phyloP scores from a whole-genome alignment of 352 stramenopile genomes.

The Pythium scleroteichum region DNA sequence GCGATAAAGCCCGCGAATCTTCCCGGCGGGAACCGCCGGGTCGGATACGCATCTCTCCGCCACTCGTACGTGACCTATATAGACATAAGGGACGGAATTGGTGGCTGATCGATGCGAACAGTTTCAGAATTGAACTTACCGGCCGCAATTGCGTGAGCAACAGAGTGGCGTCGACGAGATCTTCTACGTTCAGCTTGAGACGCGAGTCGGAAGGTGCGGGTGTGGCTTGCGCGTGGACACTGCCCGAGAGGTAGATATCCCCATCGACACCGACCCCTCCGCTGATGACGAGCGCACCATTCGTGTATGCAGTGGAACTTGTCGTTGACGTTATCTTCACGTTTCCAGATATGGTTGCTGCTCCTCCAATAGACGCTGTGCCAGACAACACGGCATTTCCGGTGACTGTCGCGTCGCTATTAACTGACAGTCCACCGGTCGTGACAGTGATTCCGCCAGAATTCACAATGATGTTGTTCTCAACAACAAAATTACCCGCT shows the following conservation, averaged over 20 bases:
- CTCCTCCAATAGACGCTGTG: constrained; percentile 1
- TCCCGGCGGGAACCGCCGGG: constrained; percentile 38
- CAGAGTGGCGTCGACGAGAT: constrained; percentile 23
- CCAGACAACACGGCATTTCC: neutral
- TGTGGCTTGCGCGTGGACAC: constrained; percentile 14
- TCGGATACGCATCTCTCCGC: constrained; percentile 44
- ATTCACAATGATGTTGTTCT: no score
- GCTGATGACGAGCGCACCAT: constrained; percentile 42
- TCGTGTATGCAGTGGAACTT: constrained; percentile 8
- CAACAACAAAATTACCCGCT: constrained; percentile 1
- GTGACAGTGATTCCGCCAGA: constrained; percentile 8
- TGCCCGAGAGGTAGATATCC: constrained; percentile 30
- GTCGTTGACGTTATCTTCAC: constrained; percentile 34
- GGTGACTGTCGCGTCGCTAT: neutral
- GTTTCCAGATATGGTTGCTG: constrained; percentile 23
- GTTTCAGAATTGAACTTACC: constrained; percentile 28
- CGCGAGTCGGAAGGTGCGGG: constrained; percentile 36
- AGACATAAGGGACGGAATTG: neutral
- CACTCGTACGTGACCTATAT: constrained; percentile 55
- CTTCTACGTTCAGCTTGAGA: constrained; percentile 37
- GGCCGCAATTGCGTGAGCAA: constrained; percentile 40
- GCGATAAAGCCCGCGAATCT: constrained; percentile 57
- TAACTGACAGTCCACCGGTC: constrained; percentile 29
- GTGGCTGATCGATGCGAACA: neutral
- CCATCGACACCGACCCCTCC: constrained; percentile 39